A percentile compares a stretch with the other conserved stretches of the same genome.
These are phyloP conservation scores for Strobilomyces echinocephalus DNA, from an alignment of 768 basidiomycete genomes.

Conservation along the genomic window DNA sequence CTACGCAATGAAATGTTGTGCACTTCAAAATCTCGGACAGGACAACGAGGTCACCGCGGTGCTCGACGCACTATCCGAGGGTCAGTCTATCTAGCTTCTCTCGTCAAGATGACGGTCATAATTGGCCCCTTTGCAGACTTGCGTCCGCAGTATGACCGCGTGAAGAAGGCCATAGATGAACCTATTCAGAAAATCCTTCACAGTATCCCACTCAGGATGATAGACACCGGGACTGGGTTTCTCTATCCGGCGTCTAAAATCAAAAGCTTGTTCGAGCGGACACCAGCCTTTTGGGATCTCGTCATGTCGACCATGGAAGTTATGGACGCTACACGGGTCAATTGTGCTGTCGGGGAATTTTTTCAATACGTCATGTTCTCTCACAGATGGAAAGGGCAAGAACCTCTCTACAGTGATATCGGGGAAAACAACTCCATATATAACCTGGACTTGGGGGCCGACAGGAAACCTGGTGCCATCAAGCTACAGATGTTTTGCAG, in stretches of 20 bases:
- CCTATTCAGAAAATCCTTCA: background rate
- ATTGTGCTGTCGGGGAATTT: background rate
- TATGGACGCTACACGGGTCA: background rate
- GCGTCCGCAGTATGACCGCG: background rate
- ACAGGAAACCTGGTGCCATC: background rate
- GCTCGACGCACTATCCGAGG: background rate
- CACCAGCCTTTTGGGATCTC: background rate
- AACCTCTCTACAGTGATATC: constrained; percentile 1
- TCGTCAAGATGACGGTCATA: background rate
- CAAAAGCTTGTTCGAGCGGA: background rate
- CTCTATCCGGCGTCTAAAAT: background rate
- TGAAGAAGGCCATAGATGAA: constrained; percentile 1
- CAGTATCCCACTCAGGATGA: constrained; percentile 6
- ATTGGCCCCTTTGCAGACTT: background rate
- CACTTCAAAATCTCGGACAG: background rate
- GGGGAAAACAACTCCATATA: constrained; percentile 1
- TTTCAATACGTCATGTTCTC: constrained; percentile 15
- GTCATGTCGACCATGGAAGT: background rate
- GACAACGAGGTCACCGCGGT: background rate
- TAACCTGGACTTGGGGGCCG: background rate
- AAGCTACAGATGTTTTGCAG: background rate
- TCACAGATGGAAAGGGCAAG: constrained; percentile 10
- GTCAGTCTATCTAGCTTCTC: background rate
- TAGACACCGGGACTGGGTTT: constrained; percentile 8
- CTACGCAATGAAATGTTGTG: constrained; percentile 1